Evolutionary conservation across 345 rosid genomes (phyloP), one percentile per base, ranked within the genome.

Genomic region (Hevea brasiliensis): DNA sequence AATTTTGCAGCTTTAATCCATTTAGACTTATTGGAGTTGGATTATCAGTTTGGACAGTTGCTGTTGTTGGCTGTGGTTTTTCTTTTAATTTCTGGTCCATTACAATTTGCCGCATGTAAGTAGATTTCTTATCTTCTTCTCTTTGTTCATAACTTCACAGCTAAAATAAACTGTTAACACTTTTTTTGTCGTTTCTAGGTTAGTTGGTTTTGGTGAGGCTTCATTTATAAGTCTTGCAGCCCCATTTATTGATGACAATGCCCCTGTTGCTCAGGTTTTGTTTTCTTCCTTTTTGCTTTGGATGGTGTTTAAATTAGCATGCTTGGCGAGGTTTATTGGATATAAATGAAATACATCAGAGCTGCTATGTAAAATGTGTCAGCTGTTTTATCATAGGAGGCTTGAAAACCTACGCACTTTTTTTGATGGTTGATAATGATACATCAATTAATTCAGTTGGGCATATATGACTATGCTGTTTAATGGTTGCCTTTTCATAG

Each of bases 181-280:
- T 59, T 51, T 45, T 29, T 66, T 74, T 79, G 64, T 63, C 77
- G 65, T 74, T 74, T 81, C 71, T 81, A 94, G 98, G 98, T 54
- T 94, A 32, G 98, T 92, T 67, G 98, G 98, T 82, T 93, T 90
- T 81, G 98, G 98, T 42, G 98, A 94, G 77, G 98, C 98, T 75
- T 94, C 98, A 57, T 94, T 94, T 76, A 87, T 94, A 72, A 94
- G 98, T 80, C 96, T 94, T 3, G 98, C 98, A 26, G 98, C 98
- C 32, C 98, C 98, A 27, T 94, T 90, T 76, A 94, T 94, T 40
- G 98, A 94, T 76, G 98, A 94, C 73, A 92, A 89, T 78, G 98
- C 98, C 63, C 98, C 98, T 35, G 83, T 54, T 37, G 68, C 83
- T 56, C 86, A 94, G 98, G 98, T 94, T 72, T 55, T 44, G 6